These are phyloP conservation scores for Phaeosphaeria sp. DNA, from an alignment of 2,329 filamentous ascomycete genomes.

Conservation along the genomic window DNA sequence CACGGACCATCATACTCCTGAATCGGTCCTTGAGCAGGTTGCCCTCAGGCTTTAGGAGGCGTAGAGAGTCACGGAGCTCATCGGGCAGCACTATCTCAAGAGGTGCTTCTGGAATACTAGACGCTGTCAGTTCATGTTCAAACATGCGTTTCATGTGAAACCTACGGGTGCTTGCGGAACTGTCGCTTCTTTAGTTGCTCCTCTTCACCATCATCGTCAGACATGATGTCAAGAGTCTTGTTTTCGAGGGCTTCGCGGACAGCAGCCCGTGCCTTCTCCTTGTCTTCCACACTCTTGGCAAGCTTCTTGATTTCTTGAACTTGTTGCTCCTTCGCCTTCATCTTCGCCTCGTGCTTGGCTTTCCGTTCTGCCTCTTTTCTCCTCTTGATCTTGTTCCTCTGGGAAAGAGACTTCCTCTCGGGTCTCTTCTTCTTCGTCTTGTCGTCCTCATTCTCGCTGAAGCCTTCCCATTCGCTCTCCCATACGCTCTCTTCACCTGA, in stretches of 20 bases:
- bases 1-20: conserved; percentile 83
- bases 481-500: conserved; percentile 89
- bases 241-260: conserved; percentile 33
- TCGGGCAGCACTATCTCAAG: conserved; percentile 59
- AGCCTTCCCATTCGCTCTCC: conserved; percentile 80
- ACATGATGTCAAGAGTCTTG: conserved; percentile 30
- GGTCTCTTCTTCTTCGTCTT: conserved; percentile 75
- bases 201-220: conserved; percentile 47
- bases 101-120: conserved; percentile 71
- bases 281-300: conserved; percentile 66
- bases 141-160: conserved; percentile 4
- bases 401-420: conserved; percentile 82
- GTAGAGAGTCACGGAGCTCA: conserved; percentile 58
- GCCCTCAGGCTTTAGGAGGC: conserved; percentile 81
- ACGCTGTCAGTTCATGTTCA: conserved; percentile 14
- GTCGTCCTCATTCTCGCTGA: conserved; percentile 59
- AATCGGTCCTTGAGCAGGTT: conserved; percentile 93
- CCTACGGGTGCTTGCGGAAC: conserved; percentile 69
- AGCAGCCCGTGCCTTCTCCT: conserved; percentile 56
- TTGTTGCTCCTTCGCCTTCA: conserved; percentile 76
- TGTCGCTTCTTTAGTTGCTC: conserved; percentile 69
- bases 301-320: conserved; percentile 75
- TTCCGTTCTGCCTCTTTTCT: conserved; percentile 85
- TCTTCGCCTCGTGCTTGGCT: conserved; percentile 76
- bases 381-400: conserved; percentile 87